Base-by-base conservation (phyloP, 2,329 filamentous ascomycete species). In the Neonectria neomacrospora region DNA sequence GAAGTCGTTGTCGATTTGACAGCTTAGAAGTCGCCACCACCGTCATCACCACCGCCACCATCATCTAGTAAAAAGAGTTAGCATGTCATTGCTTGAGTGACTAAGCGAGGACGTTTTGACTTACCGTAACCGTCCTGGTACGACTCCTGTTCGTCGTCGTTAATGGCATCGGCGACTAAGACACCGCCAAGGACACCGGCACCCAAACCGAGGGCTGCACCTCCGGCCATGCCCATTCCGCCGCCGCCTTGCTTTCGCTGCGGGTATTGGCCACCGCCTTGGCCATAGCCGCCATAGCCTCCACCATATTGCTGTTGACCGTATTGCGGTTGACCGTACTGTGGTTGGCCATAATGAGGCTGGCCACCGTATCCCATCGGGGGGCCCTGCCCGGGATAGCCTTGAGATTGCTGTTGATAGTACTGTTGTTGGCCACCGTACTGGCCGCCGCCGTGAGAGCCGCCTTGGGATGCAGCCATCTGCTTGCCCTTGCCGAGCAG, bases 181-280 rank as follows among this genome's bases (percentile, higher is more conserved):
- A 88, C 86, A 58, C 94, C 94, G 70, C 93, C 94, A 1, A 97
- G 72, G 75, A 97, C 74, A 77, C 94, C 94, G 67, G 91, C 94
- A 69, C 93, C 94, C 4, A 92, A 78, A 80, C 94, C 94, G 45
- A 97, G 81, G 22, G 92, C 92, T 9, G 90, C 88, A 54, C 90
- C 93, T 51, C 92, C 93, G 1, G 85, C 87, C 63, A 86, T 84
- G n/a, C 92, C 92, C 80, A 95, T 76, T 20, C 78, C 76, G 47
- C 78, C 79, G 26, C 81, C 80, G 54, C 77, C 77, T 50, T 76
- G 69, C 71, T 82, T 83, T 63, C 80, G 83, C 61, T 80, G 77
- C 65, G 77, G 72, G 54, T 78, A 78, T 47, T 76, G 77, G 16
- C 75, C 77, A 34, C 78, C 79, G 63, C 55, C 77, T 73, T 12